phyloP scores from a whole-genome alignment of 2,329 filamentous ascomycete genomes.

The Didymella exigua region DNA sequence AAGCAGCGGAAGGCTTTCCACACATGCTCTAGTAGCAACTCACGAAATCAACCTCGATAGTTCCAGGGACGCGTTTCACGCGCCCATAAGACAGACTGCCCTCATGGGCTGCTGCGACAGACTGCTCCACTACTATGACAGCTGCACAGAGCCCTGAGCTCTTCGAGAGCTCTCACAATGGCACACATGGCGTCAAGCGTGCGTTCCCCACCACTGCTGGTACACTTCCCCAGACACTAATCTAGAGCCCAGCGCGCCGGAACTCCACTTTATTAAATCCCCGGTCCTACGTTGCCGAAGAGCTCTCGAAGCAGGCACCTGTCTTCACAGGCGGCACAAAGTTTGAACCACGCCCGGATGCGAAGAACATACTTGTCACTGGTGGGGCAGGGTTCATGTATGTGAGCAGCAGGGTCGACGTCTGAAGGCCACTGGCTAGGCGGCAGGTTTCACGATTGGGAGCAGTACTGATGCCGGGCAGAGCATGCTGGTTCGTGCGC shows the following conservation, averaged over 20 bases:
- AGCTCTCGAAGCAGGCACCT: conserved; percentile 74
- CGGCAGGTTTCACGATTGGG: neutral
- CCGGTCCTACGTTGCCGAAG: conserved; percentile 57
- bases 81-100: neutral
- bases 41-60: neutral
- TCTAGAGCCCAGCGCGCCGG: conserved; percentile 32
- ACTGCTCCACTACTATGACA: conserved; percentile 27
- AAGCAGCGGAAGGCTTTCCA: conserved; percentile 1
- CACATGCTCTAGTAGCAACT: neutral
- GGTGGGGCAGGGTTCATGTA: conserved; percentile 87
- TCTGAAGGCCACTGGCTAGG: conserved; percentile 7
- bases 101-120: conserved; percentile 2
- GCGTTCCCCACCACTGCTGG: conserved; percentile 17
- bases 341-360: conserved; percentile 70
- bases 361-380: conserved; percentile 82
- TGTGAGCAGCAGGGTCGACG: conserved; percentile 38
- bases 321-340: conserved; percentile 71
- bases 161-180: conserved; percentile 14
- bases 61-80: neutral
- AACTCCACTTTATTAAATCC: conserved; percentile 51
- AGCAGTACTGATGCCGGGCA: conserved; percentile 46
- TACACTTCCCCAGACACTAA: conserved; percentile 18
- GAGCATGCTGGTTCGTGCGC: conserved; percentile 81
- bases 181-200: conserved; percentile 36
- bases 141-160: conserved; percentile 33